phyloP scores from a whole-genome alignment of 163 green algal genomes.

The Scenedesmus sp. region DNA sequence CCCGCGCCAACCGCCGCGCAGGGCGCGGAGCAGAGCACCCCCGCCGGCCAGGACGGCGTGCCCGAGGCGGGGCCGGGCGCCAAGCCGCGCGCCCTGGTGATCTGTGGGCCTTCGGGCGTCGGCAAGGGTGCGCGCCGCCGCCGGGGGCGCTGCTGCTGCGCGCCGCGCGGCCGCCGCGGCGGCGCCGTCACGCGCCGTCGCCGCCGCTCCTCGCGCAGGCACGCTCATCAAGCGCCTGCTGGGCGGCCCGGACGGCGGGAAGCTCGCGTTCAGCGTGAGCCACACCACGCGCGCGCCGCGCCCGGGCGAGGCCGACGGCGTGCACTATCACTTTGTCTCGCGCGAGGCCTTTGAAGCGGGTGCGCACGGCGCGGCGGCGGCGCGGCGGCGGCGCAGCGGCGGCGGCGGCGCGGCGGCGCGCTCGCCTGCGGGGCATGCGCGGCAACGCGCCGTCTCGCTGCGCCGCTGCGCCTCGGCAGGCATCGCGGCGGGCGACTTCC shows the following conservation, averaged over 20 bases:
- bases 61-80: not conserved
- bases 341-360: conserved; percentile 79
- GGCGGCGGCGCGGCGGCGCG: not conserved
- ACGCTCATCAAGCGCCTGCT: conserved; percentile 93
- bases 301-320: conserved; percentile 64
- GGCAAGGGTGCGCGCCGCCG: conserved; percentile 74
- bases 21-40: conserved; percentile 27
- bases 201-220: no score
- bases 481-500: conserved; percentile 87
- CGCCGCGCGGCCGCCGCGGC: no score
- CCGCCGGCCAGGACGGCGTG: not conserved
- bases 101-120: conserved; percentile 93
- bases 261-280: conserved; percentile 90
- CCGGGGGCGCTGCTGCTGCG: no score
- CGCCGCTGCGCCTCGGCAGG: not conserved
- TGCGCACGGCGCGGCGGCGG: no score
- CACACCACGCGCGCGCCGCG: conserved; percentile 85
- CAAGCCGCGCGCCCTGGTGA: conserved; percentile 73
- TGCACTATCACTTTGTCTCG: conserved; percentile 90
- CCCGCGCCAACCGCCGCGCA: conserved; percentile 13
- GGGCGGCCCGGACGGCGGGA: conserved; percentile 55
- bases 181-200: no score
- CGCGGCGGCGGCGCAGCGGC: no score
- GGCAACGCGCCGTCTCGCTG: not conserved
- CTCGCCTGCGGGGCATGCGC: not conserved